Conservation (phyloP, 2,329 filamentous ascomycete species). For the Curvularia lunata region DNA sequence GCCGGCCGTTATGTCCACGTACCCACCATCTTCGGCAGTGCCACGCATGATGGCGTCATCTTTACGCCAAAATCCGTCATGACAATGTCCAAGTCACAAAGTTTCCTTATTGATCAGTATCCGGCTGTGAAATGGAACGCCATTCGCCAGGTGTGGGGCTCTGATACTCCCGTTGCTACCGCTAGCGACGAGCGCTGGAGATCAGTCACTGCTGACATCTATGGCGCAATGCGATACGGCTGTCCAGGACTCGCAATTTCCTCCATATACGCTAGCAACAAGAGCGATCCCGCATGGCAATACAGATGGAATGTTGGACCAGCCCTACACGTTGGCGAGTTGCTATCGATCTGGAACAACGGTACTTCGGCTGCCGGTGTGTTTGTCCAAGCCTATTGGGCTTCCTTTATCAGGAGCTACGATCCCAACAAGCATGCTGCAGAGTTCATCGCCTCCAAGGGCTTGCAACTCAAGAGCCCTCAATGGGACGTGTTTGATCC, state of each 20-base stretch:
- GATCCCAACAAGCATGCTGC: constrained; percentile 50
- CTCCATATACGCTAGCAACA: constrained; percentile 36
- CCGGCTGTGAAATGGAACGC: constrained; percentile 39
- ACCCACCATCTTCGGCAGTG: constrained; percentile 53
- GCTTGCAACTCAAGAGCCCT: constrained; percentile 28
- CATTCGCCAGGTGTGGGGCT: constrained; percentile 42
- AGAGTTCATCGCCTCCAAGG: constrained; percentile 26
- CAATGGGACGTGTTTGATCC: constrained; percentile 37
- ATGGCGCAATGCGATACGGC: constrained; percentile 59
- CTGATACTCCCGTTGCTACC: constrained; percentile 37
- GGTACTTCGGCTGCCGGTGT: constrained; percentile 38
- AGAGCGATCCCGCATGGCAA: constrained; percentile 50
- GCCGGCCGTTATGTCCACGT: constrained; percentile 49
- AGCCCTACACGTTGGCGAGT: constrained; percentile 48
- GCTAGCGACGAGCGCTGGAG: constrained; percentile 37
- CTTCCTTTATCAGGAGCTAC: constrained; percentile 52
- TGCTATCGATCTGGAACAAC: constrained; percentile 49
- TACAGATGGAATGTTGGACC: constrained; percentile 58
- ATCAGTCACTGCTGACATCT: constrained; percentile 49
- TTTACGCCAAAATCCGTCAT: constrained; percentile 50
- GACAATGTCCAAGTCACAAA: constrained; percentile 41
- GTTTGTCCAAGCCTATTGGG: constrained; percentile 51
- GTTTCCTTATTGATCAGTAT: constrained; percentile 50
- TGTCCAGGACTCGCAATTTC: constrained; percentile 56
- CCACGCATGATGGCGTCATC: constrained; percentile 53